Evolutionary conservation across 139 green algal genomes (phyloP).

Genomic region (Chlorella sp.): DNA sequence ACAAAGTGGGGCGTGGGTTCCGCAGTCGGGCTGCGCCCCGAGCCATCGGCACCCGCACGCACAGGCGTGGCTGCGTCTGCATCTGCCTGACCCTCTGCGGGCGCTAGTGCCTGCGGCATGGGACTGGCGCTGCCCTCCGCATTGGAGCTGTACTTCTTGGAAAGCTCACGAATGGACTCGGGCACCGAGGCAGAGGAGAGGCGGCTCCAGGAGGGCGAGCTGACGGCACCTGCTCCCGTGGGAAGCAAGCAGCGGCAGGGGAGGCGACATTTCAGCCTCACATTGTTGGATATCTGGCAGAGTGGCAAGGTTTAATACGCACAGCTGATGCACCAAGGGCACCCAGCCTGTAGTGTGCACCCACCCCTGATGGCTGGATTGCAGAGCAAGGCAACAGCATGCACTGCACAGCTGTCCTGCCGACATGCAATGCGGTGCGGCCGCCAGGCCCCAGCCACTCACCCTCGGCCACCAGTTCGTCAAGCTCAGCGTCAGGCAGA

Average conservation of each 20-base stretch:
- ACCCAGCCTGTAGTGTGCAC: not conserved
- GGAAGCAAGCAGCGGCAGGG: not conserved
- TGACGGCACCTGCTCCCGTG: not conserved
- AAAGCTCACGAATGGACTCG: slow-evolving; percentile 41
- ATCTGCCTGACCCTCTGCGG: not conserved
- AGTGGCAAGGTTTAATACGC: too few species aligned
- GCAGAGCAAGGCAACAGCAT: not conserved
- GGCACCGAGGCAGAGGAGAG: slow-evolving; percentile 38
- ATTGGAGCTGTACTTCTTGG: slow-evolving; percentile 26
- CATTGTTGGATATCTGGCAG: too few species aligned
- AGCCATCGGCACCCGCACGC: not conserved
- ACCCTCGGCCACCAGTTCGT: slow-evolving; percentile 7
- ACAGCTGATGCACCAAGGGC: too few species aligned
- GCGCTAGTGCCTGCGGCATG: not conserved
- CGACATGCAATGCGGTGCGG: not conserved
- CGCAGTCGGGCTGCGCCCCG: slow-evolving; percentile 11
- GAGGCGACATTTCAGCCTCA: too few species aligned
- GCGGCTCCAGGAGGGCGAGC: slow-evolving; percentile 40
- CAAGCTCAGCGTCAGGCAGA: slow-evolving; percentile 15
- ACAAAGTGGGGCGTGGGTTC: slow-evolving; percentile 25
- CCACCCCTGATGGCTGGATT: not conserved
- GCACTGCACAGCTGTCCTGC: not conserved
- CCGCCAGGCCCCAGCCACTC: not conserved
- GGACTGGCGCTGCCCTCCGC: not conserved
- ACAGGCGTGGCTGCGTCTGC: not conserved